Conservation (phyloP, 2,329 filamentous ascomycete genomes). For the Penicillium sp. region DNA sequence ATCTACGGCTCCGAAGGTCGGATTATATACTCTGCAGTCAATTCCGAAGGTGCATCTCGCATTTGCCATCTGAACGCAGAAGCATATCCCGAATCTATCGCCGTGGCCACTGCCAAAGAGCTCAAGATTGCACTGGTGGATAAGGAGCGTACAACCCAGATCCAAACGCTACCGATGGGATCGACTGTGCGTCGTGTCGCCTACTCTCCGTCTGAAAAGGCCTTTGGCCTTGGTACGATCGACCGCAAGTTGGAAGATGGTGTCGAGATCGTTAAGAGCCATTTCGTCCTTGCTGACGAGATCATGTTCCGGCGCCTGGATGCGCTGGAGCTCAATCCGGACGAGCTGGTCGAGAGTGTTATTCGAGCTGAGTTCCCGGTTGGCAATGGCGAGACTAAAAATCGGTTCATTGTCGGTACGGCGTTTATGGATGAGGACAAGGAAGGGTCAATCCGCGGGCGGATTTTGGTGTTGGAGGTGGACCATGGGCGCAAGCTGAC, state of each 20-base stretch:
- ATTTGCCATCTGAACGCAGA: slow-evolving; percentile 80
- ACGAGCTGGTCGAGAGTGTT: slow-evolving; percentile 82
- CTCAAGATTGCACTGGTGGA: slow-evolving; percentile 81
- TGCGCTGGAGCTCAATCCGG: slow-evolving; percentile 61
- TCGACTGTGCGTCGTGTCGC: slow-evolving; percentile 85
- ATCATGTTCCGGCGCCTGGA: slow-evolving; percentile 78
- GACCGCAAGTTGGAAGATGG: slow-evolving; percentile 68
- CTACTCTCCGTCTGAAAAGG: slow-evolving; percentile 74
- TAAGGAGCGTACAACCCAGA: slow-evolving; percentile 80
- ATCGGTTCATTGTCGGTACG: slow-evolving; percentile 90
- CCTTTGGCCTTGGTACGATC: slow-evolving; percentile 85
- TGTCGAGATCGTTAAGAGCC: slow-evolving; percentile 72
- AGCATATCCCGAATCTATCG: slow-evolving; percentile 76
- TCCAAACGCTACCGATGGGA: slow-evolving; percentile 72
- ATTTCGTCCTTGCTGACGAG: slow-evolving; percentile 89
- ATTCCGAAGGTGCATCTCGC: slow-evolving; percentile 77
- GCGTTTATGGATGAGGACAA: slow-evolving; percentile 67
- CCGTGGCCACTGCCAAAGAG: slow-evolving; percentile 73
- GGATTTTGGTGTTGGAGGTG: slow-evolving; percentile 82
- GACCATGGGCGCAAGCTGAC: slow-evolving; percentile 68
- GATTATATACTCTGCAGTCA: slow-evolving; percentile 90
- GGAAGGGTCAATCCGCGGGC: slow-evolving; percentile 61
- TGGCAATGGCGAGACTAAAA: slow-evolving; percentile 54
- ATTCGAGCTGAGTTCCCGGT: slow-evolving; percentile 71
- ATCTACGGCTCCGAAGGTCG: slow-evolving; percentile 88